phyloP scores from a whole-genome alignment of 176 grass and related monocot species.

The Triticum timopheevii region DNA sequence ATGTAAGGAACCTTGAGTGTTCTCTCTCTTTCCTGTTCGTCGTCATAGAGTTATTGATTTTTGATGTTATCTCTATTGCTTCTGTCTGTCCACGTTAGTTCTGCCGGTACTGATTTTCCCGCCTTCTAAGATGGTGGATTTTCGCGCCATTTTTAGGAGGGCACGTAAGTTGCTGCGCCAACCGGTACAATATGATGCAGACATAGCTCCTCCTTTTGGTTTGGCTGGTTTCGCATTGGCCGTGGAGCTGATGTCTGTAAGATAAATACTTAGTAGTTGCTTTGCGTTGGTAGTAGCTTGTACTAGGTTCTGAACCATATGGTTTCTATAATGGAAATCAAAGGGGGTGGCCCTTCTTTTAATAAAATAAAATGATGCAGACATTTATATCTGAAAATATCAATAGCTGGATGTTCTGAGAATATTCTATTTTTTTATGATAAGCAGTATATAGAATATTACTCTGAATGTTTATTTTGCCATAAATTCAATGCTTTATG shows the following conservation, averaged over 20 bases:
- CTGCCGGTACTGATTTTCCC: not conserved
- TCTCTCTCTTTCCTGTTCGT: not conserved
- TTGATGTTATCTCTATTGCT: not conserved
- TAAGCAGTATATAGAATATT: not conserved
- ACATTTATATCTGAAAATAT: not conserved
- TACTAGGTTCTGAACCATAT: no score
- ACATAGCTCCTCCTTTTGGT: not conserved
- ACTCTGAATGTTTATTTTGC: not conserved
- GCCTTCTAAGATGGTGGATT: not conserved
- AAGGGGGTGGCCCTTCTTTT: no score
- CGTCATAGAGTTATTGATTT: not conserved
- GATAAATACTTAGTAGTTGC: no score
- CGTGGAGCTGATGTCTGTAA: no score
- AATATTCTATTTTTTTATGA: not conserved
- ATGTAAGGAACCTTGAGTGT: constrained; percentile 36
- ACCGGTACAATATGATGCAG: not conserved
- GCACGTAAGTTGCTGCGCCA: not conserved
- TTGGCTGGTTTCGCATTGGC: no score
- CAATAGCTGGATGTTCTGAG: not conserved
- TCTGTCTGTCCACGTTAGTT: not conserved
- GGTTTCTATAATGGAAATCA: no score
- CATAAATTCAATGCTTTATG: not conserved
- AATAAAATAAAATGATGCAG: no score
- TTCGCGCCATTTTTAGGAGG: not conserved
- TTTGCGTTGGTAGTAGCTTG: no score